A percentile compares a stretch with the other conserved stretches of the same genome.
Conservation (phyloP, 345 rosid genomes). For the Aquilaria yunnanensis region DNA sequence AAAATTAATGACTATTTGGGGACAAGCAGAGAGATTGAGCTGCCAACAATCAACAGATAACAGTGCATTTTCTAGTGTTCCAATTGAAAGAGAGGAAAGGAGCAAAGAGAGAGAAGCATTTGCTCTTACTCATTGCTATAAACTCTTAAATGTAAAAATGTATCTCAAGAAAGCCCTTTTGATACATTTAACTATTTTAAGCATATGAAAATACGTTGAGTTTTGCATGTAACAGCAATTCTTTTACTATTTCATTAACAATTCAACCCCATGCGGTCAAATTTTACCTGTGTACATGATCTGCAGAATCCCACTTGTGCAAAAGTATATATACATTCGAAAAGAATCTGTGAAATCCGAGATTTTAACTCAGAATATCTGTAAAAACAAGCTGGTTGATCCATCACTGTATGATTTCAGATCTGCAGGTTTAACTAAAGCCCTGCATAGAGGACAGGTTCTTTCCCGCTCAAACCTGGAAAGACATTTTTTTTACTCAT, state of each 20-base stretch:
- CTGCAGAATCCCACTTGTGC: constrained; percentile 10
- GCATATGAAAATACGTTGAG: constrained; percentile 8
- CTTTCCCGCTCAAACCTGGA: constrained; percentile 98
- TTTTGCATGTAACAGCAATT: constrained; percentile 12
- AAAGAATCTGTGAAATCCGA: neutral
- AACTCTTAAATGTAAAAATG: neutral
- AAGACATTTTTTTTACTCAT: constrained; percentile 9
- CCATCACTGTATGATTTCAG: constrained; percentile 95
- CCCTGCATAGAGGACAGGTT: constrained; percentile 97
- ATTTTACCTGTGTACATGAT: constrained; percentile 15
- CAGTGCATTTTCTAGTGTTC: too few relatives aligned
- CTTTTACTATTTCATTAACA: constrained; percentile 8
- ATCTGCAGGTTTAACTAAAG: constrained; percentile 89
- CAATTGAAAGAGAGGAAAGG: neutral
- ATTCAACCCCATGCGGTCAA: constrained; percentile 15
- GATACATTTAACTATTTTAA: constrained; percentile 18
- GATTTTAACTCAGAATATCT: constrained; percentile 46
- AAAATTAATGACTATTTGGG: neutral
- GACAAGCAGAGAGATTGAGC: neutral
- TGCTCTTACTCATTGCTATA: constrained; percentile 2
- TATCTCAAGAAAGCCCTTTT: constrained; percentile 13
- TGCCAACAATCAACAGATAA: too few relatives aligned
- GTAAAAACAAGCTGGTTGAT: constrained; percentile 93
- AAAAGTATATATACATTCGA: neutral
- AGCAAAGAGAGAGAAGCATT: neutral